Conservation (phyloP, 2,329 filamentous ascomycete species). For the Cercospora brassicicola region DNA sequence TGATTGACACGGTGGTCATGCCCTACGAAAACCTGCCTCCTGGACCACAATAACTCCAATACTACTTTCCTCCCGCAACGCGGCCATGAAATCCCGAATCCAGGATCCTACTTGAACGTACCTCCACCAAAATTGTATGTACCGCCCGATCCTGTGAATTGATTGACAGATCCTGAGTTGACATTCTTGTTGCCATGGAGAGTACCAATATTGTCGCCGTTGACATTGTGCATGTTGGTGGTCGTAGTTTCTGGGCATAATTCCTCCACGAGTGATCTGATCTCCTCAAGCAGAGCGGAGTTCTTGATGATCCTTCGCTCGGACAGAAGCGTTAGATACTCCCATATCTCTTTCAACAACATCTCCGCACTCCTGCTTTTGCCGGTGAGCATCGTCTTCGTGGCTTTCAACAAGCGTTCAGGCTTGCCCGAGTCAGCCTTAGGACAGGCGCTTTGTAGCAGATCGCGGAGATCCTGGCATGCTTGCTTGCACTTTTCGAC, state of each 20-base stretch:
- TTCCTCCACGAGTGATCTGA: not conserved
- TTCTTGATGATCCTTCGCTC: not conserved
- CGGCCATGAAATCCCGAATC: not conserved
- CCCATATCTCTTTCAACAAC: not conserved
- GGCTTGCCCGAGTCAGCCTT: no score
- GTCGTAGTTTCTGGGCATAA: not conserved
- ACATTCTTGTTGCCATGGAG: not conserved
- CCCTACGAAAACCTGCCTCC: not conserved
- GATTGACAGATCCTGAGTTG: not conserved
- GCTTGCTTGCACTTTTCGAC: no score
- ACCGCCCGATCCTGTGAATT: not conserved
- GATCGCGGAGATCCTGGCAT: no score
- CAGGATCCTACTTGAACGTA: not conserved
- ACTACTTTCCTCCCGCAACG: not conserved
- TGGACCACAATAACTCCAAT: not conserved
- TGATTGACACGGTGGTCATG: not conserved
- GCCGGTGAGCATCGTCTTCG: no score
- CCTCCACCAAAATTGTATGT: not conserved
- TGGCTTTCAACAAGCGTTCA: no score
- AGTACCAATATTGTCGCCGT: not conserved
- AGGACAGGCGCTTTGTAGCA: no score
- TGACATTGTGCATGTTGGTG: not conserved
- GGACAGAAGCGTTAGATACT: not conserved
- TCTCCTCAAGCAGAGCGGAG: not conserved
- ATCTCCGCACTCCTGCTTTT: no score